Evolutionary conservation across 768 basidiomycete species (phyloP), one percentile per base, ranked within the genome.

Genomic region (Mycena leptocephala): DNA sequence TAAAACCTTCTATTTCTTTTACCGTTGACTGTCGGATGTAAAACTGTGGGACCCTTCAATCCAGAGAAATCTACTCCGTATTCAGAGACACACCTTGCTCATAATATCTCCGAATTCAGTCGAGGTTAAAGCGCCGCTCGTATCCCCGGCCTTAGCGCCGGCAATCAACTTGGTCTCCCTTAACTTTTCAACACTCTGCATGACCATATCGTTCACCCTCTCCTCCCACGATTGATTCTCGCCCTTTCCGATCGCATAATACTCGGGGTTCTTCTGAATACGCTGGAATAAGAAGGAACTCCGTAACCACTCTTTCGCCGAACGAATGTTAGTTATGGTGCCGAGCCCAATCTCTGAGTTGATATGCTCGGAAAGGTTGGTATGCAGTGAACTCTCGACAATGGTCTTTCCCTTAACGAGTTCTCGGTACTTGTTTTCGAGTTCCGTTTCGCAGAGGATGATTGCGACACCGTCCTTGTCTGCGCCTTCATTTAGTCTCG

Each of bases 271-370:
- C 83, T 93, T 92, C 78, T 93, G 91, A 71, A 99, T 92, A 26
- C 98, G 90, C 66, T 94, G 94, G 81, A 91, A 98, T 18, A 99
- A 86, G 84, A 99, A 99, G 0, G 97, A 95, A 69, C 90, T 92
- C 26, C 88, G 90, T 30, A 98, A 85, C 98, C 98, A 99, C 20
- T 89, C 86, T 79, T 94, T 95, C 1, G 97, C 98, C 8, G 90
- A 90, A 2, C 88, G 83, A 5, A 95, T 75, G 78, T 90, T 88
- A 5, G 89, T 92, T 80, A 99, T 97, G 0, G 97, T 97, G 3
- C 93, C 91, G 13, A 99, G 89, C 0, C 94, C 94, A 69, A 99
- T 94, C 85, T 99, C 98, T 2, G 96, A 96, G 81, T 99, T 99
- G 78, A 99, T 85, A 83, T 99, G 97, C 82, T 99, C 98, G 4